Evolutionary conservation across 2,329 filamentous ascomycete genomes (phyloP).

Genomic region (Fusarium sp.): DNA sequence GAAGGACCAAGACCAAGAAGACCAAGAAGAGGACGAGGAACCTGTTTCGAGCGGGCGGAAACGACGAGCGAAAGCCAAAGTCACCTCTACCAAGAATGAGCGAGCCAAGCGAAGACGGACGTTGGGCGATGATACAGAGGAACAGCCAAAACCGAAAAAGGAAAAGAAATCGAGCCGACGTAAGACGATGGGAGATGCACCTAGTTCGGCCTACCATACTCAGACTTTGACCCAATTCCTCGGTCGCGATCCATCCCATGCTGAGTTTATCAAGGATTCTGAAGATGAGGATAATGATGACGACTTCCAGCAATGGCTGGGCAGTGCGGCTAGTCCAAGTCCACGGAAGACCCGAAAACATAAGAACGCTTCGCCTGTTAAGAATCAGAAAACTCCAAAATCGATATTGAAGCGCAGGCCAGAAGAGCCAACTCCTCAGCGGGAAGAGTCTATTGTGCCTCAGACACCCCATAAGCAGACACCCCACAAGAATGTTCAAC

Average conservation of each 20-base stretch:
- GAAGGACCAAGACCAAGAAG: conserved; percentile 21
- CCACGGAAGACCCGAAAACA: conserved; percentile 20
- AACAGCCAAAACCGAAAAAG: conserved; percentile 31
- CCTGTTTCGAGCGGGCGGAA: conserved; percentile 41
- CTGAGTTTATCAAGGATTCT: conserved; percentile 50
- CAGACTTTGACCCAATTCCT: conserved; percentile 57
- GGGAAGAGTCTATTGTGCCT: conserved; percentile 52
- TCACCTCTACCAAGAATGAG: conserved; percentile 13
- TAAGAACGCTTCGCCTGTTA: conserved; percentile 14
- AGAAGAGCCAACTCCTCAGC: conserved; percentile 12
- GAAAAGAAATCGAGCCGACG: conserved; percentile 37
- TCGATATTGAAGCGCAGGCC: conserved; percentile 28
- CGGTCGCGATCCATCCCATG: conserved; percentile 28
- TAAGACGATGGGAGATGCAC: conserved; percentile 48
- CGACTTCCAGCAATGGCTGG: conserved; percentile 50
- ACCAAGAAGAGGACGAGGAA: conserved; percentile 29
- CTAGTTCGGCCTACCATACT: conserved; percentile 51
- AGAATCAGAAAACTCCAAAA: conserved; percentile 29
- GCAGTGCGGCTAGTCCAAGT: conserved; percentile 44
- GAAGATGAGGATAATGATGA: conserved; percentile 50
- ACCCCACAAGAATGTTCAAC: conserved; percentile 46
- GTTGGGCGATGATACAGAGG: conserved; percentile 38
- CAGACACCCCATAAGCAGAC: conserved; percentile 57
- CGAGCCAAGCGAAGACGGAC: conserved; percentile 45
- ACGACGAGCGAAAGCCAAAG: conserved; percentile 28